Percentiles rank a stretch among this genome's conserved stretches.
Conservation (phyloP, 2,329 filamentous ascomycete species). For the Venturia pyrina region DNA sequence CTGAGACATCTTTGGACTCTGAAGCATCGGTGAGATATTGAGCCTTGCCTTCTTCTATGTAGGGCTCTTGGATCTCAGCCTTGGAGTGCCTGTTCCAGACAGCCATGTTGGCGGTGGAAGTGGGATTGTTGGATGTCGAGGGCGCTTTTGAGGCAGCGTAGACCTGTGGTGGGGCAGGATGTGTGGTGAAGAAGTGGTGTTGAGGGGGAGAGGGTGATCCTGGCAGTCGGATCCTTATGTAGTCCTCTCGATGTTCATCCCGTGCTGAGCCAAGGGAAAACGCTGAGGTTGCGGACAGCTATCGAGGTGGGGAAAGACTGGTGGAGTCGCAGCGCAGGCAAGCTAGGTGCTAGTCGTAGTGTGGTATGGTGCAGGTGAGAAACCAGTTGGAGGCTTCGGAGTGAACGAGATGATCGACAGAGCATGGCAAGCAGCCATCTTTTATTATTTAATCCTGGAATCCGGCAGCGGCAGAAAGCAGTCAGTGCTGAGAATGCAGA, state of each 20-base stretch:
- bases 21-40: not conserved
- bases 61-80: not conserved
- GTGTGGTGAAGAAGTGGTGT: not conserved
- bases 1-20: not conserved
- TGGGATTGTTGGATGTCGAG: not conserved
- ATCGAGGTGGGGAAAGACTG: not conserved
- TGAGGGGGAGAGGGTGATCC: not conserved
- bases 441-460: not conserved
- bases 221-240: not conserved
- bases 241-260: not conserved
- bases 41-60: constrained; percentile 6
- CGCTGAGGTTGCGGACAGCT: not conserved
- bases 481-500: not conserved
- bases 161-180: not conserved
- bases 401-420: not conserved
- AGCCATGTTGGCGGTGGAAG: not conserved
- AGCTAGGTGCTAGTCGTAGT: not conserved
- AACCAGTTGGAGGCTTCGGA: not conserved
- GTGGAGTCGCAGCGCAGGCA: not conserved
- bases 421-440: not conserved
- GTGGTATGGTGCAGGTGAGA: no score
- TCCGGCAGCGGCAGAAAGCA: not conserved
- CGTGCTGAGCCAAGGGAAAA: not conserved
- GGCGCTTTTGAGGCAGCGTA: constrained; percentile 1
- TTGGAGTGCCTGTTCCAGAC: constrained; percentile 8